Evolutionary conservation across 768 basidiomycete genomes (phyloP), one percentile per base, ranked within the genome.

Genomic region (Lactifluus subvellereus): DNA sequence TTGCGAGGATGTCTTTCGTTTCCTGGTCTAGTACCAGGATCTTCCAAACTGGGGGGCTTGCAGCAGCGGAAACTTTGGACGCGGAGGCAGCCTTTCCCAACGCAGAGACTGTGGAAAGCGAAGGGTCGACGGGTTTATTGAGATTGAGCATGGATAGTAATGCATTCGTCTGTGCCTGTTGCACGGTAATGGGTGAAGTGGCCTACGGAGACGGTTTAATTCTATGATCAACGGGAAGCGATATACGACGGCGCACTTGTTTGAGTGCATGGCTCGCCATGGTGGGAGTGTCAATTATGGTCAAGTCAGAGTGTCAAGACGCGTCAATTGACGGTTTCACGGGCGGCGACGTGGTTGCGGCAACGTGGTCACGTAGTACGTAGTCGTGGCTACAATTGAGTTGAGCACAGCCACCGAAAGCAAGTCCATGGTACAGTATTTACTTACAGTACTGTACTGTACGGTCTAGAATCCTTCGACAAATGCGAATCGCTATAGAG

Each of bases 1-100:
- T 98, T 16, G 97, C 97, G 42, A 99, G 80, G 22, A 98, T 87
- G 73, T 98, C 97, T 74, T 98, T 97, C 27, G 94, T 96, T 69
- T 89, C 83, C 71, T 97, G 93, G 74, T 99, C 97, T 59, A 99
- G 78, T 1, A 99, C 88, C 10, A 99, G 78, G 14, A 98, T 87
- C 75, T 99, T 99, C 96, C 97, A 99, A 5, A 97, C 86, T 6
- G 93, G 85, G 35, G 93, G 91, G 0, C 82, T 84, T 13, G 81
- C 79, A 32, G 80, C 74, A 7, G 80, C 74, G 1, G 84, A 76
- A 3, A 78, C 73, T 67, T 85, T 87, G 62, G 78, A 71, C n/a
- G 78, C 72, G 10, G 81, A 72, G 14, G 72, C 67, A 18, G 60
- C 62, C 38, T 70, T 66, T 10, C 77, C 71, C 64, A 80, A 80